Evolutionary conservation across 139 green algal species (phyloP), one percentile per base, ranked within the genome.

Genomic region (Picochlorum sp.): DNA sequence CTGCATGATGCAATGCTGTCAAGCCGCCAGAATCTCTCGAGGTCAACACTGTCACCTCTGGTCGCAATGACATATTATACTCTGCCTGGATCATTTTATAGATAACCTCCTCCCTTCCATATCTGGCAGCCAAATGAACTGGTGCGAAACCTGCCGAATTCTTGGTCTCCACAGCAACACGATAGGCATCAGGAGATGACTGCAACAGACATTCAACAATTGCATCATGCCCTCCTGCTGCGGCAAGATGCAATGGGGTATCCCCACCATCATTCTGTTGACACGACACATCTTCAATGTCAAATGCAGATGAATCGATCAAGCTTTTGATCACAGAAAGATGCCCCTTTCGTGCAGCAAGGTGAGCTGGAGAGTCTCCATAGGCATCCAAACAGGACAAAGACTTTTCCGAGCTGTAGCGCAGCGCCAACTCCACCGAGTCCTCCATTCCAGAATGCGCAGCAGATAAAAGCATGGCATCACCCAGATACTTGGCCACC

Each of bases 1-100:
- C 18, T 28, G 58, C 58, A 57, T 57, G 57, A 30, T 65, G 58
- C 13, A 65, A 18, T n/a, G 58, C 20, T 51, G 58, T 65, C 13
- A n/a, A n/a, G 23, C 23, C 23, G 4, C n/a, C 18, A 30, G 57
- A 18, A 8, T 52, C 44, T 28, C 14, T 16, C 21, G 20, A 21
- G 15, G 21, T 52, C 23, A 65, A 21, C 58, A 26, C 41, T 51
- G 44, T 57, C 23, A 31, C 13, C 18, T 18, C n/a, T 45, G 16
- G n/a, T 3, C 20, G 52, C 16, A 62, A 41, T 7, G 47, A 54
- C 16, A 26, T 24, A 26, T 20, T 20, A 7, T 20, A 21, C 4
- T 54, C 47, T 9, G 47, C 47, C 16, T 54, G 16, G 0, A 54
- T 21, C n/a, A 54, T 54, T 21, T 54, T 20, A 6, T 6, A 21